phyloP scores from a whole-genome alignment of 2,329 filamentous ascomycete genomes.

The Stagonosporopsis rhizophila region DNA sequence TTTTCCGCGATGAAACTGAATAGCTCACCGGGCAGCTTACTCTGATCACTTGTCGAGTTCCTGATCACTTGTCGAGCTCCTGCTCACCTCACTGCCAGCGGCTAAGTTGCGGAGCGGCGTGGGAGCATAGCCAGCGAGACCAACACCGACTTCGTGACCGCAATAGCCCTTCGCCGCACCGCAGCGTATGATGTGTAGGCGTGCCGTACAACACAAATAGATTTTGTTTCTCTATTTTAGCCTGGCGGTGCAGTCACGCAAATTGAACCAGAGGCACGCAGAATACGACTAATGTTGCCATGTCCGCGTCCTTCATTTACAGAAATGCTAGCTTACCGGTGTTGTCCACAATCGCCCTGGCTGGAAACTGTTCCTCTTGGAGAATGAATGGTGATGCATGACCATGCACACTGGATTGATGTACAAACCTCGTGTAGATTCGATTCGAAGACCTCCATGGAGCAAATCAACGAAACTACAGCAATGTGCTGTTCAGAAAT shows the following conservation, averaged over 20 bases:
- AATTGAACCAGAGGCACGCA: neutral
- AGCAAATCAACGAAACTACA: no score
- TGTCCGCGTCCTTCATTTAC: no score
- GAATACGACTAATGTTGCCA: neutral
- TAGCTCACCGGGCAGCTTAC: slow-evolving; percentile 9
- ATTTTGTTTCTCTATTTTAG: neutral
- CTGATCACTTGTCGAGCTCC: neutral
- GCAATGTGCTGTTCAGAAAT: no score
- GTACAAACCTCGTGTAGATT: no score
- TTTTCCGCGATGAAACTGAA: slow-evolving; percentile 1
- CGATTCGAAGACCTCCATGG: no score
- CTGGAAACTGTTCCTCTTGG: no score
- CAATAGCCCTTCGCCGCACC: neutral
- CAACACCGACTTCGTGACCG: neutral
- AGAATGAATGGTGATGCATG: no score
- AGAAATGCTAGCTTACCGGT: neutral
- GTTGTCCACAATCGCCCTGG: no score
- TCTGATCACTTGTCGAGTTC: neutral
- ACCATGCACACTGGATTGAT: no score
- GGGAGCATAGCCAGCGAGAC: neutral
- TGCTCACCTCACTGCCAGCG: neutral
- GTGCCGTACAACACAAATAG: neutral
- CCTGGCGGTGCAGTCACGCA: neutral
- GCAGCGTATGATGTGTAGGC: neutral
- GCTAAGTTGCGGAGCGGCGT: slow-evolving; percentile 1